Evolutionary conservation across 768 basidiomycete species (phyloP).

Genomic region (Suillus tomentosus): DNA sequence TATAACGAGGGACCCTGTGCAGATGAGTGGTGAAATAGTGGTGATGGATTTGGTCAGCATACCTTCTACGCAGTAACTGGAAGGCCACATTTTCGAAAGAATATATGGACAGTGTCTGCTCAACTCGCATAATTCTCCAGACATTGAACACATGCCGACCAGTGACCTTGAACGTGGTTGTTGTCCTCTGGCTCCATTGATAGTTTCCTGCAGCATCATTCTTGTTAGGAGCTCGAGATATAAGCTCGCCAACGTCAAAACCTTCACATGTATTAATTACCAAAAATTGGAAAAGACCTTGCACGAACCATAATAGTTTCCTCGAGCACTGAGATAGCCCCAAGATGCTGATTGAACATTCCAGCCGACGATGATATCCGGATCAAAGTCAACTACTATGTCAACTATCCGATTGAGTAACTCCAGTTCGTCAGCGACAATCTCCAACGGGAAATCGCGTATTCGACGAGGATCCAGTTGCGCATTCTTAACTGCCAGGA

Average conservation of each 20-base stretch:
- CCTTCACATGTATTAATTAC: slow-evolving; percentile 43
- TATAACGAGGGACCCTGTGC: slow-evolving; percentile 76
- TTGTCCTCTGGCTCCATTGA: slow-evolving; percentile 72
- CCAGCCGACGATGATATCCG: slow-evolving; percentile 92
- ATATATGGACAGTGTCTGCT: slow-evolving; percentile 76
- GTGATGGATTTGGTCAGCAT: slow-evolving; percentile 17
- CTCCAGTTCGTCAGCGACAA: slow-evolving; percentile 72
- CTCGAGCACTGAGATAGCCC: slow-evolving; percentile 85
- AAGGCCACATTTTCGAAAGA: slow-evolving; percentile 90
- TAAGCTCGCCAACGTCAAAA: slow-evolving; percentile 67
- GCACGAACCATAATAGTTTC: slow-evolving; percentile 53
- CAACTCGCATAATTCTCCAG: slow-evolving; percentile 90
- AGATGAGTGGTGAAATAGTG: slow-evolving; percentile 7
- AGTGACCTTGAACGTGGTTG: slow-evolving; percentile 79
- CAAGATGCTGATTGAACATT: slow-evolving; percentile 87
- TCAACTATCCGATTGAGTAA: slow-evolving; percentile 79
- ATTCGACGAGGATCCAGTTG: slow-evolving; percentile 44
- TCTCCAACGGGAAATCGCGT: slow-evolving; percentile 48
- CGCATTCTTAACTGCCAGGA: slow-evolving; percentile 51
- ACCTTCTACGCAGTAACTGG: slow-evolving; percentile 79
- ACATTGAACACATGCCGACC: slow-evolving; percentile 92
- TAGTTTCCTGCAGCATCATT: slow-evolving; percentile 42
- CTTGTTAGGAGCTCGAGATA: slow-evolving; percentile 72
- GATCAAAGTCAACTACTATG: slow-evolving; percentile 74
- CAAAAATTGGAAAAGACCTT: slow-evolving; percentile 5